These are phyloP conservation scores for Glomus cerebriforme DNA, from an alignment of 192 early-diverging fungal genomes.

Conservation along the genomic window DNA sequence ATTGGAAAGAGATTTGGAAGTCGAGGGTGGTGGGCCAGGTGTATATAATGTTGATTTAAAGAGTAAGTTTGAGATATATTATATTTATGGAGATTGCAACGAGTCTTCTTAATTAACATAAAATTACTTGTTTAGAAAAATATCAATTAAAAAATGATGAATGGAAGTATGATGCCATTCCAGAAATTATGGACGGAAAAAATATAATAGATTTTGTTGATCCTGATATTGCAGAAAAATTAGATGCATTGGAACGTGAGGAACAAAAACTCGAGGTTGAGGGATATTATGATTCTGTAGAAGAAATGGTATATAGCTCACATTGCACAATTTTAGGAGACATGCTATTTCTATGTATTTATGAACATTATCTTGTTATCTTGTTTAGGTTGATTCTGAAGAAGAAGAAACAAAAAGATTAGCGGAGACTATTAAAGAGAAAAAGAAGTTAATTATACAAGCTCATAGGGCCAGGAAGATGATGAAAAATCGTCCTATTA, in stretches of 20 bases:
- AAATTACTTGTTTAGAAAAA: constrained; percentile 51
- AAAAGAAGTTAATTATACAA: constrained; percentile 80
- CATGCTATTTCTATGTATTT: background rate
- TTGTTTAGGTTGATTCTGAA: constrained; percentile 67
- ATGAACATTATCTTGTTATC: background rate
- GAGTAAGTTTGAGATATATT: constrained; percentile 47
- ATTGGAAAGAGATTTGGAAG: constrained; percentile 91
- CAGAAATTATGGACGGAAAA: constrained; percentile 98
- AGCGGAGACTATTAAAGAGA: constrained; percentile 80
- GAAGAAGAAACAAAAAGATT: constrained; percentile 76
- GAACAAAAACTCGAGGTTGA: constrained; percentile 94
- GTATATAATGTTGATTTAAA: constrained; percentile 96
- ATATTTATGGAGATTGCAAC: background rate
- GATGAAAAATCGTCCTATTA: constrained; percentile 70
- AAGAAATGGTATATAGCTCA: constrained; percentile 56
- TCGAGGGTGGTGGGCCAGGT: constrained; percentile 89
- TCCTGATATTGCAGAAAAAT: constrained; percentile 93
- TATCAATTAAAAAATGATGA: constrained; percentile 83
- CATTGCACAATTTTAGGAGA: background rate
- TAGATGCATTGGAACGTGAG: constrained; percentile 94
- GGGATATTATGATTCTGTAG: constrained; percentile 87
- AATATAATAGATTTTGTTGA: constrained; percentile 99
- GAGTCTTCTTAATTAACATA: background rate
- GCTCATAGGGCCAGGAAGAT: constrained; percentile 75
- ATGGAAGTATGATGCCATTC: constrained; percentile 97